Evolutionary conservation across 139 green algal genomes (phyloP), one percentile per base, ranked within the genome.

Genomic region (Pleodorina starrii): DNA sequence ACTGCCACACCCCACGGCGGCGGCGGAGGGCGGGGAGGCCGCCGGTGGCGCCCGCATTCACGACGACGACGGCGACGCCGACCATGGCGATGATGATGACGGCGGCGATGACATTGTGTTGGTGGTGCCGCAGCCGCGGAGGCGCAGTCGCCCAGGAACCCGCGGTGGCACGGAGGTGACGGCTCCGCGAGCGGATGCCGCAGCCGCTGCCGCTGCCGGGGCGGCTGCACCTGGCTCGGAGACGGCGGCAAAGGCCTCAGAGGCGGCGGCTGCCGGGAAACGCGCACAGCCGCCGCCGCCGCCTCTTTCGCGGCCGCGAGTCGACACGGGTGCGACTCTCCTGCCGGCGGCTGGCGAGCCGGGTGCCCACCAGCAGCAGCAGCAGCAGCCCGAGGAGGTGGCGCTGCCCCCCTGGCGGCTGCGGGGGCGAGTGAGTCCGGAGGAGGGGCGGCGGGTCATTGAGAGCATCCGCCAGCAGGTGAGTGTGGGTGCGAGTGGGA

Each of bases 381-480:
- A 71, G 59, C 59, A 71, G 59, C 59, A 32, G 63, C 21, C 63
- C 11, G 29, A 35, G 19, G 38, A 3, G n/a, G 51, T 5, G 57
- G 32, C 14, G 25, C 79, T 86, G 54, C 79, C 79, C 0, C 17
- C 38, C 32, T 86, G 63, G 81, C 81, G 63, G 27, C 66, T 79
- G 60, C 43, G 81, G 7, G n/a, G 43, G 5, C 81, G 63, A 1
- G 81, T 79, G n/a, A 43, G 32, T 29, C 35, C 38, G 29, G 60
- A 46, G n/a, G 23, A 12, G 16, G 43, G 40, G 6, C 43, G 63
- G 29, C 69, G 17, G 36, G 50, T 89, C 16, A 63, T 89, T 25
- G 84, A 84, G 51, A 27, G 16, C 48, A 89, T 89, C 51, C 69
- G 84, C 23, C 84, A 89, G 71, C 38, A 57, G 57, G 77, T 85